Evolutionary conservation across 495 filamentous ascomycete genomes (phyloP).

Genomic region (Penicillium nucicola): DNA sequence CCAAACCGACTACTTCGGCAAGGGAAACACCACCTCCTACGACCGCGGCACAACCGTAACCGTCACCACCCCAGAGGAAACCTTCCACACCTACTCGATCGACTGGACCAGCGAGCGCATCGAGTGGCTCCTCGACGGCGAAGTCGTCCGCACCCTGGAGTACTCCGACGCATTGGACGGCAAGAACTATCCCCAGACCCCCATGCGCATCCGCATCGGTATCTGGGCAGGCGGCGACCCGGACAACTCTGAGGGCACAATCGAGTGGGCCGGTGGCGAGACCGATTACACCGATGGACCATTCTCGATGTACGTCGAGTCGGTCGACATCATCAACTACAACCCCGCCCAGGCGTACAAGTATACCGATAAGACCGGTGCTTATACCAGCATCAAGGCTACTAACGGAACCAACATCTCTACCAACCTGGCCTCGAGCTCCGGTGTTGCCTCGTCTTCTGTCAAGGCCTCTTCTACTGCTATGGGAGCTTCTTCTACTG

Average conservation of each 20-base stretch:
- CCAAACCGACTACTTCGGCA: constrained; percentile 93
- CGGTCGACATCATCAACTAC: constrained; percentile 41
- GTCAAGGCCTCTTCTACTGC: background rate
- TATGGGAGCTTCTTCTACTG: background rate
- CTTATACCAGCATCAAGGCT: constrained; percentile 68
- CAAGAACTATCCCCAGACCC: constrained; percentile 84
- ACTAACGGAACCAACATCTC: constrained; percentile 17
- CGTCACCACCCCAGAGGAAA: constrained; percentile 60
- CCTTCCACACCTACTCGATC: constrained; percentile 79
- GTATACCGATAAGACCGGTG: constrained; percentile 63
- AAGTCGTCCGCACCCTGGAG: constrained; percentile 66
- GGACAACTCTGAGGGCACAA: constrained; percentile 56
- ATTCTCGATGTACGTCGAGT: constrained; percentile 74
- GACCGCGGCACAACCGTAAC: constrained; percentile 64
- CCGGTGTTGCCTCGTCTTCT: background rate
- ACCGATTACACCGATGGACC: constrained; percentile 72
- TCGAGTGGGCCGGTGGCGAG: constrained; percentile 76
- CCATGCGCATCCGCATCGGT: constrained; percentile 82
- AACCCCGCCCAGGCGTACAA: constrained; percentile 57
- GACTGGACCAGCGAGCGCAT: constrained; percentile 77
- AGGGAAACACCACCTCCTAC: constrained; percentile 75
- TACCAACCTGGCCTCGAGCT: constrained; percentile 10
- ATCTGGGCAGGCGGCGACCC: constrained; percentile 85
- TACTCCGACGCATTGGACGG: constrained; percentile 58
- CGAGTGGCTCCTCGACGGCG: constrained; percentile 78